Evolutionary conservation across 78 protist genomes (phyloP).

Genomic region (Anaeramoeba flamelloides): DNA sequence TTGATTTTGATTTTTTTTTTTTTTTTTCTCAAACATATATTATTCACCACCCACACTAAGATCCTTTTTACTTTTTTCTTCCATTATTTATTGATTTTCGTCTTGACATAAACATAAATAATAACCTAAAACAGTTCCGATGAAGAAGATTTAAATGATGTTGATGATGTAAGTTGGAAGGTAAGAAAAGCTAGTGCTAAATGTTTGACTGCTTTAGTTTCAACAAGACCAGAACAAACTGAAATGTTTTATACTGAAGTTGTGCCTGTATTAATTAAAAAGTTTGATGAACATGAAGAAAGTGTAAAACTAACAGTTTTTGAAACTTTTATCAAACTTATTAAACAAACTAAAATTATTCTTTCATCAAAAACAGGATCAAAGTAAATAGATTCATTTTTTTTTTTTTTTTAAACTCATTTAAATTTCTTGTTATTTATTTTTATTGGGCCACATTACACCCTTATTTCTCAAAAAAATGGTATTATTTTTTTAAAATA

Average conservation of each 20-base stretch:
- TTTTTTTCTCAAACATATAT: no score
- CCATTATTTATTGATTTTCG: no score
- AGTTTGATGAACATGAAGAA: conserved; percentile 62
- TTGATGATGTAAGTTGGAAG: conserved; percentile 81
- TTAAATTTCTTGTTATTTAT: no score
- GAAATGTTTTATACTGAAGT: conserved; percentile 17
- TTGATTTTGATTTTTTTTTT: no score
- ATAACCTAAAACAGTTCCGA: conserved; percentile 27
- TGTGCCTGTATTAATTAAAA: conserved; percentile 37
- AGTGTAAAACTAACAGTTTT: conserved; percentile 37
- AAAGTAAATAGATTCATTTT: conserved; percentile 20
- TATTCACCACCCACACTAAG: no score
- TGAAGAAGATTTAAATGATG: conserved; percentile 55
- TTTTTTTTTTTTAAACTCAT: no score
- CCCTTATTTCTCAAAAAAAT: no score
- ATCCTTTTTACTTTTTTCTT: no score
- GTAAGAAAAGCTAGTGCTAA: conserved; percentile 59
- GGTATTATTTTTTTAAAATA: no score
- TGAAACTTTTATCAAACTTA: conserved; percentile 28
- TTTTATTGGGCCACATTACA: no score
- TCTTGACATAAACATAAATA: no score
- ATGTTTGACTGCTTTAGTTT: conserved; percentile 42
- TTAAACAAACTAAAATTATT: conserved; percentile 25
- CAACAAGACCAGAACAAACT: conserved; percentile 46
- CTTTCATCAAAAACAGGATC: no score